Base-by-base conservation (phyloP, 1,284 basidiomycete species). In the Tremellales sp. region DNA sequence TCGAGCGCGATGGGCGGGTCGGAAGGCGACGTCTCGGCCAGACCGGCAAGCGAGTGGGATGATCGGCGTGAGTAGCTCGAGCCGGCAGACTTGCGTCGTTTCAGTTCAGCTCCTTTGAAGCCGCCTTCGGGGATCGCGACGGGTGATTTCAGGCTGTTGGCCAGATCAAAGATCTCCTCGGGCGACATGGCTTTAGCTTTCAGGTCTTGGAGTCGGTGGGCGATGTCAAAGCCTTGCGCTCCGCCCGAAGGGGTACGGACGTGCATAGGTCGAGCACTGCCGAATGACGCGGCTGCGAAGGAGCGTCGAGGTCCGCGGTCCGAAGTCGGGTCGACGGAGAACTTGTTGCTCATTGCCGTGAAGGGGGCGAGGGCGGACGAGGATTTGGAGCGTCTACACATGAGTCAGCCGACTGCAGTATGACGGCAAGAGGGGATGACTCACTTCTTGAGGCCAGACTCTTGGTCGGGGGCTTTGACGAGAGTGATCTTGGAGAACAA, bases 101-200 rank as follows among this genome's bases (percentile, higher is more conserved):
- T 59, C 5, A 70, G 54, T 24, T 62, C 60, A 27, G 59, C 57
- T 6, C 57, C 52, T 13, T 59, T 61, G 46, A 61, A 51, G 3
- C 65, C 61, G 0, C 62, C 58, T 45, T 66, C 61, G 3, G 60
- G 56, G 6, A 65, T 60, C 11, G 59, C 46, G 17, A 71, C 60
- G 12, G 73, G 70, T n/a, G 56, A 56, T 45, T 58, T 52, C 22
- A 73, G 54, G 13, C 60, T 54, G 6, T 59, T 53, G 1, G 68
- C 71, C 33, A 73, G 54, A 3, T 69, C 63, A 29, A 72, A 52
- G 13, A 75, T 67, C 46, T 73, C 57, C 22, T 69, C 68, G 0
- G 73, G 73, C 2, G 62, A 65, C 35, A 69, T 58, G 3, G 54
- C 44, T 45, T 67, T 67, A 24, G 58, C 47, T 23, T 57, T 47